Evolutionary conservation across 2,329 filamentous ascomycete species (phyloP).

Genomic region (Beauveria australis): DNA sequence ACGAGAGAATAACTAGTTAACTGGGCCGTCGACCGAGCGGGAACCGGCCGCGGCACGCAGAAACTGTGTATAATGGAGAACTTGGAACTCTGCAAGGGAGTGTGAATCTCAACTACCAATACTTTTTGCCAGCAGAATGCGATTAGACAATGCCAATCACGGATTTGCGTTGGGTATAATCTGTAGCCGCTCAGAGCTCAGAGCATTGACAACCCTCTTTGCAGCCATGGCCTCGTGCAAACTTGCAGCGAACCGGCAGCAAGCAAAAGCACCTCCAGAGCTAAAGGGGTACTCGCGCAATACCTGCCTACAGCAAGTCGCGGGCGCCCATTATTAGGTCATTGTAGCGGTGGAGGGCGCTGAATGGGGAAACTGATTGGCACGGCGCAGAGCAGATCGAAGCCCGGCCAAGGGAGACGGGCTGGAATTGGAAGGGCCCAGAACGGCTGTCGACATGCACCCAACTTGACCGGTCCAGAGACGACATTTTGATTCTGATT

Average conservation of each 20-base stretch:
- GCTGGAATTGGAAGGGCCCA: conserved; percentile 8
- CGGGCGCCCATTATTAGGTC: neutral
- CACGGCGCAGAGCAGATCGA: conserved; percentile 4
- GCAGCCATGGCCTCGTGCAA: too few species aligned
- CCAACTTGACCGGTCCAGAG: neutral
- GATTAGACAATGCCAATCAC: too few species aligned
- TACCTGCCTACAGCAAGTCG: neutral
- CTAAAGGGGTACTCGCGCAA: neutral
- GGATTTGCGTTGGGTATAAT: too few species aligned
- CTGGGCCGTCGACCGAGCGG: too few species aligned
- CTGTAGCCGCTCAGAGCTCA: too few species aligned
- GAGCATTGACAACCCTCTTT: neutral
- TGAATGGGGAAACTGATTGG: conserved; percentile 1
- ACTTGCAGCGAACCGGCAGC: too few species aligned
- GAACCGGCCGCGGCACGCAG: too few species aligned
- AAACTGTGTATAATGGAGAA: too few species aligned
- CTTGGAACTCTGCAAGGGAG: too few species aligned
- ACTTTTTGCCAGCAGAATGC: too few species aligned
- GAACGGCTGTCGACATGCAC: conserved; percentile 3
- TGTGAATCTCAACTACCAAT: too few species aligned
- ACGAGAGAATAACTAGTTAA: neutral
- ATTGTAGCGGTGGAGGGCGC: conserved; percentile 6
- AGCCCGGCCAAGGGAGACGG: neutral
- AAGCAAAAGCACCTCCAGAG: neutral
- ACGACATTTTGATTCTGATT: neutral